Percentiles rank a stretch among this genome's conserved stretches.
These are phyloP conservation scores for Caryocar brasiliense DNA, from an alignment of 441 rosid genomes.

Conservation along the genomic window DNA sequence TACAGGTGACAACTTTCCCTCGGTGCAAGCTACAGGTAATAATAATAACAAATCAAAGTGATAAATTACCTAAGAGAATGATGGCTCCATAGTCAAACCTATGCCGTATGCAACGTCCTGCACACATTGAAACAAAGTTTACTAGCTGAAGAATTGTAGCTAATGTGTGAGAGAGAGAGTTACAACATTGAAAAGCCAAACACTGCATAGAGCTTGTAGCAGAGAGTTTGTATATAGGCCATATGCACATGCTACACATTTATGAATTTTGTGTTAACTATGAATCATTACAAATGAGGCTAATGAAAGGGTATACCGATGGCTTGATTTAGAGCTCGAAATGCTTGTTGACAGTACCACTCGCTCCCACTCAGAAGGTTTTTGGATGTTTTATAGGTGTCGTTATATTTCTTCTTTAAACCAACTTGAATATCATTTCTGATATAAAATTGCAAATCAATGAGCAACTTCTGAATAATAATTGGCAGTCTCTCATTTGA, in stretches of 20 bases:
- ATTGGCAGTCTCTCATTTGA: not conserved
- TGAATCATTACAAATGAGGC: constrained; percentile 4
- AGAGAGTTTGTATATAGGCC: too few species aligned
- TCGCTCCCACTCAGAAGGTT: constrained; percentile 81
- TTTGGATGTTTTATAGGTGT: constrained; percentile 64
- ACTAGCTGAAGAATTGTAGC: too few species aligned
- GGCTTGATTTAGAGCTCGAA: constrained; percentile 95
- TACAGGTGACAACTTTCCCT: too few species aligned
- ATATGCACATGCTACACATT: too few species aligned
- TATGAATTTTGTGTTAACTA: too few species aligned
- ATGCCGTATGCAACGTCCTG: constrained; percentile 94
- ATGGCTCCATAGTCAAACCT: constrained; percentile 89
- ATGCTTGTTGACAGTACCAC: constrained; percentile 99
- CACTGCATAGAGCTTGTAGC: too few species aligned
- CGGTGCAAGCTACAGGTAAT: too few species aligned
- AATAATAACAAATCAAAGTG: not conserved
- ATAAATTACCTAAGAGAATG: constrained; percentile 64
- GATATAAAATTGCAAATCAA: constrained; percentile 22
- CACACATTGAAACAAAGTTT: constrained; percentile 13
- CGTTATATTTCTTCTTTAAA: constrained; percentile 83
- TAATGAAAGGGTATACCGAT: constrained; percentile 42
- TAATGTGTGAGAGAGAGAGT: too few species aligned
- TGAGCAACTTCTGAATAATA: constrained; percentile 13
- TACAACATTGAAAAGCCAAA: too few species aligned
- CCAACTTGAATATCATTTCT: constrained; percentile 78